Evolutionary conservation across 208 protist species (phyloP), one percentile per base, ranked within the genome.

Genomic region (Leishmania amazonensis): DNA sequence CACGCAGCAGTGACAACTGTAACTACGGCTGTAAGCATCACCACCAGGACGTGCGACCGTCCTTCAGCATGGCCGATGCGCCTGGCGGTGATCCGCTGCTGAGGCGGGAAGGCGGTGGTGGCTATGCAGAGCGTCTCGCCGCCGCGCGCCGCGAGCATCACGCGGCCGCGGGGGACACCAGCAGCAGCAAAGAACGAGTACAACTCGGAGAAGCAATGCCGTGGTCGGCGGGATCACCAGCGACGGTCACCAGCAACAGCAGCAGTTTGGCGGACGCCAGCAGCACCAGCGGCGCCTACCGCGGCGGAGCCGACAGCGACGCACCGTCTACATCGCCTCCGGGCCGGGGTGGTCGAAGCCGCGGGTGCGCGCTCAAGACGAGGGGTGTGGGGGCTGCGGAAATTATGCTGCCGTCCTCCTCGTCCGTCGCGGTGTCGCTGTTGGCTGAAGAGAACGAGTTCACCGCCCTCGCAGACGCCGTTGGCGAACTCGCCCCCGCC

Each of bases 41-140:
- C 4, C 60, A 71, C 24, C 77, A 86, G 13, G 83, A 82, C n/a
- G 75, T 86, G 75, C 78, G 79, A 28, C 79, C 78, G 1, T 83
- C 78, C 15, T 75, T 86, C 73, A 60, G 57, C 57, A 21, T 62
- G 5, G 54, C 21, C 1, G 45, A 42, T 21, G n/a, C 60, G 62
- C 19, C 47, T n/a, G 67, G 21, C 11, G 62, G 45, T 8, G 60
- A 45, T 40, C 11, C 49, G 31, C 49, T 28, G 9, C 24, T 17
- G 15, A 2, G 54, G 31, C 47, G 17, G 17, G 24, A 5, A 17
- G 58, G 62, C 19, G 47, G 57, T 64, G 78, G 74, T n/a, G 54
- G 77, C 0, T 85, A 85, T 74, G 78, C 76, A 31, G 78, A 81
- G 51, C 77, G 78, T 28, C 21, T 85, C 21, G 72, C 74, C 1